phyloP scores from a whole-genome alignment of 306 rosid species.

The Fagus crenata region DNA sequence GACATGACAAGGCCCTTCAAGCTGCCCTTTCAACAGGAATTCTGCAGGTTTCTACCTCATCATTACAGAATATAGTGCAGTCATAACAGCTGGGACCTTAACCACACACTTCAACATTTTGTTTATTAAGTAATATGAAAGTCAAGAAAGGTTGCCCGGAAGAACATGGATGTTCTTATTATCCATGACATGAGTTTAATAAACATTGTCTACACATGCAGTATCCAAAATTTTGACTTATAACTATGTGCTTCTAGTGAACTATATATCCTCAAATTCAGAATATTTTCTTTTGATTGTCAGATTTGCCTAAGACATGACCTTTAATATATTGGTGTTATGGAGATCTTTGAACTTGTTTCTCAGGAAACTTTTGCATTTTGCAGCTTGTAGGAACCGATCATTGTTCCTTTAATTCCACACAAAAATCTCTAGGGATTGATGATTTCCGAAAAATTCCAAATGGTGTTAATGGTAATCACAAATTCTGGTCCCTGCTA shows the following conservation, averaged over 20 bases:
- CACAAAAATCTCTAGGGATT: slow-evolving; percentile 83
- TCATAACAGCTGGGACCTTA: slow-evolving; percentile 17
- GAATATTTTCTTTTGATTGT: slow-evolving; percentile 7
- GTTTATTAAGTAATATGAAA: not conserved
- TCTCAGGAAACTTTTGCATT: slow-evolving; percentile 28
- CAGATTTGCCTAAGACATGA: not conserved
- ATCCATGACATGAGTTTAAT: too few species aligned
- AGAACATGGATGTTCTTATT: not conserved
- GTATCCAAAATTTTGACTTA: not conserved
- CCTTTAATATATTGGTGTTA: slow-evolving; percentile 11
- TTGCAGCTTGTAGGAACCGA: slow-evolving; percentile 95
- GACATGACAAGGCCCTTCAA: slow-evolving; percentile 91
- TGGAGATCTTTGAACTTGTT: slow-evolving; percentile 20
- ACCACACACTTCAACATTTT: not conserved
- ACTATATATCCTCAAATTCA: slow-evolving; percentile 1
- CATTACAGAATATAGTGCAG: not conserved
- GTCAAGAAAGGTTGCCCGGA: not conserved
- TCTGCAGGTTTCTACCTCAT: slow-evolving; percentile 64
- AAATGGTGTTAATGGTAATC: slow-evolving; percentile 91
- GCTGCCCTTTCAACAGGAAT: slow-evolving; percentile 81
- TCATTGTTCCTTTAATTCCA: slow-evolving; percentile 81
- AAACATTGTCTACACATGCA: not conserved
- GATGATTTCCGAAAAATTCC: slow-evolving; percentile 91
- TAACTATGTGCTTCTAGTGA: not conserved
- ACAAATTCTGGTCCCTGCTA: not conserved